Base-by-base conservation (phyloP, 23 red algal genomes). In the Cyanidium caldarium region DNA sequence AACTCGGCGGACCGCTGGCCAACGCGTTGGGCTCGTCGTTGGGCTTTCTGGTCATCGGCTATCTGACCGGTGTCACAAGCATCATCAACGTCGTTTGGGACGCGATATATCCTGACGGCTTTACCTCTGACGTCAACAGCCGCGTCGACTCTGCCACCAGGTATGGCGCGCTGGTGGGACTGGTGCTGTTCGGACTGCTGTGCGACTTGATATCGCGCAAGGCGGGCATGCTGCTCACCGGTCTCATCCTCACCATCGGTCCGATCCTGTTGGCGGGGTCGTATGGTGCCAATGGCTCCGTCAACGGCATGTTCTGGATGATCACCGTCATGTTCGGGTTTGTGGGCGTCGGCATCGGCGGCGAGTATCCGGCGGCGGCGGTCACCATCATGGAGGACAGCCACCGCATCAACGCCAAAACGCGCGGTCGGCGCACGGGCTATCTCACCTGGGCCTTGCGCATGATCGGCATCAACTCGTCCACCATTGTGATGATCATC, bases 271-370 rank as follows among this genome's bases (percentile, higher is more conserved):
- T 38, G 15, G 40, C 58, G 7, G 58, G 37, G 58, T 66, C 58
- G 1, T 66, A 38, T 66, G 58, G 58, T 20, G 58, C 58, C n/a
- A 66, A 66, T 16, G 58, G 58, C 15, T 66, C 58, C n/a, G 1
- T 7, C 14, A 66, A 13, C 1, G 58, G 58, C 16, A 13, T 66
- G 1, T 66, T 66, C n/a, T 66, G 58, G 58, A 66, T 66, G 58
- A 66, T 66, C 35, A 66, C 37, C 40, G 40, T 66, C 40, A 38
- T 35, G 40, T 38, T 66, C 40, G 58, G 58, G 40, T 35, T 66
- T 5, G 58, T 38, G n/a, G 58, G 58, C 7, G 10, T 66, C 1
- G 58, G 58, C 1, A 66, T 66, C 35, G 58, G 58, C 37, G 58
- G 58, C n/a, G 58, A 66, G 15, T 66, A 66, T 25, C 37, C 58